Evolutionary conservation across 2,329 filamentous ascomycete species (phyloP).

Genomic region (Claviceps humidiphila): DNA sequence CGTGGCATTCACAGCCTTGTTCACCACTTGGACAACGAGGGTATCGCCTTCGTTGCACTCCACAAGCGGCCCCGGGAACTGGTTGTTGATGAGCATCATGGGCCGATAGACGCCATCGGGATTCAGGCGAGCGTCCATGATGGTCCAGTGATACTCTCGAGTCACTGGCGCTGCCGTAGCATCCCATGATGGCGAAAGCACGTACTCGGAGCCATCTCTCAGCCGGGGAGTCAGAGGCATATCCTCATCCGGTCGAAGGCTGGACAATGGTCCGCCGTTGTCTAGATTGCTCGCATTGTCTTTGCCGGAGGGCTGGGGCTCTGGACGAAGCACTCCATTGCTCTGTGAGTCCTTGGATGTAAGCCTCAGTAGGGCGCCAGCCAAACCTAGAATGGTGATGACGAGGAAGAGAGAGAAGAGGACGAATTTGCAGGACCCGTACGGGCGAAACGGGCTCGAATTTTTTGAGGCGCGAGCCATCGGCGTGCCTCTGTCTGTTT

Average conservation of each 20-base stretch:
- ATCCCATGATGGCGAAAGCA: constrained; percentile 45
- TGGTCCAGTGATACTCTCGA: constrained; percentile 47
- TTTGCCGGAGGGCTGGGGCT: not conserved
- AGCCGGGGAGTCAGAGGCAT: constrained; percentile 13
- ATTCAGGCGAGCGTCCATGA: constrained; percentile 43
- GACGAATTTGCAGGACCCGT: constrained; percentile 6
- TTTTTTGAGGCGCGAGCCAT: not conserved
- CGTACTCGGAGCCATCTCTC: constrained; percentile 34
- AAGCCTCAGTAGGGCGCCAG: constrained; percentile 11
- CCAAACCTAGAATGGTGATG: constrained; percentile 12
- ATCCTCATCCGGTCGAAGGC: constrained; percentile 13
- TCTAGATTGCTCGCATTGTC: not conserved
- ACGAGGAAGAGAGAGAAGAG: constrained; percentile 13
- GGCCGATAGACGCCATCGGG: constrained; percentile 45
- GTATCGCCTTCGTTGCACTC: constrained; percentile 63
- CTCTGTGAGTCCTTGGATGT: not conserved
- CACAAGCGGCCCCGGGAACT: constrained; percentile 62
- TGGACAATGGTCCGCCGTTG: not conserved
- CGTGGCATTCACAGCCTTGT: constrained; percentile 52
- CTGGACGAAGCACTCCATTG: not conserved
- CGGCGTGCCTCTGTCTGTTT: not conserved
- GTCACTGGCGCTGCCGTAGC: constrained; percentile 32
- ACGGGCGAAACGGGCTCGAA: not conserved
- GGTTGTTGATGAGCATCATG: constrained; percentile 59
- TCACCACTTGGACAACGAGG: constrained; percentile 55